These are phyloP conservation scores for Cytospora piceicola DNA, from an alignment of 2,329 filamentous ascomycete genomes.

Conservation along the genomic window DNA sequence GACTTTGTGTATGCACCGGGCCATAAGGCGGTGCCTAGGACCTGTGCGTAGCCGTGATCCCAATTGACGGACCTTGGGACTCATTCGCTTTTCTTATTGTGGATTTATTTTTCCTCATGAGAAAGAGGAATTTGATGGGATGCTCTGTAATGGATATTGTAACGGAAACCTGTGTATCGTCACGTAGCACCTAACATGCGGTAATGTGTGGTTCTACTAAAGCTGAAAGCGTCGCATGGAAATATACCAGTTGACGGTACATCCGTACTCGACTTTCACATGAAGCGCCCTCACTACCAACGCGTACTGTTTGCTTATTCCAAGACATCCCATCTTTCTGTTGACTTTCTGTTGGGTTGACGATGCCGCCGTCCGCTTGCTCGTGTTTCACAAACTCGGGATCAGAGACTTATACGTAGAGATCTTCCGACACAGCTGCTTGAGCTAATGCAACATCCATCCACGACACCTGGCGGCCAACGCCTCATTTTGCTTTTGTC, in stretches of 20 bases:
- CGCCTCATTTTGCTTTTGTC: background rate
- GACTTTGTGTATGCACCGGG: background rate
- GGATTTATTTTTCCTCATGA: too few species aligned
- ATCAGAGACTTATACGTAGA: background rate
- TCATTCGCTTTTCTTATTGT: too few species aligned
- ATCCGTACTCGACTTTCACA: background rate
- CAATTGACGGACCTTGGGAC: background rate
- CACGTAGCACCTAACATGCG: background rate
- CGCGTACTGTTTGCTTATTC: background rate
- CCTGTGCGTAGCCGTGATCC: background rate
- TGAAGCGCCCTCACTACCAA: background rate
- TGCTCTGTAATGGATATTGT: background rate
- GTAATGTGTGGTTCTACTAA: background rate
- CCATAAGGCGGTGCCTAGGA: background rate
- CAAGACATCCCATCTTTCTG: background rate
- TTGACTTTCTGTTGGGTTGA: background rate
- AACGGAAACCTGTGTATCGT: background rate
- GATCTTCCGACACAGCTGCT: background rate
- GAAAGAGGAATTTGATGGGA: background rate
- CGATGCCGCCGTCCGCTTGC: background rate
- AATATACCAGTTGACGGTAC: background rate
- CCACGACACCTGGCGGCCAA: background rate
- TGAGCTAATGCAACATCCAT: background rate
- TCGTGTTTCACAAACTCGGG: background rate
- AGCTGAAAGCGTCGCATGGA: background rate